Evolutionary conservation across 257 asterid genomes (phyloP).

Genomic region (Solanum lignicaule): DNA sequence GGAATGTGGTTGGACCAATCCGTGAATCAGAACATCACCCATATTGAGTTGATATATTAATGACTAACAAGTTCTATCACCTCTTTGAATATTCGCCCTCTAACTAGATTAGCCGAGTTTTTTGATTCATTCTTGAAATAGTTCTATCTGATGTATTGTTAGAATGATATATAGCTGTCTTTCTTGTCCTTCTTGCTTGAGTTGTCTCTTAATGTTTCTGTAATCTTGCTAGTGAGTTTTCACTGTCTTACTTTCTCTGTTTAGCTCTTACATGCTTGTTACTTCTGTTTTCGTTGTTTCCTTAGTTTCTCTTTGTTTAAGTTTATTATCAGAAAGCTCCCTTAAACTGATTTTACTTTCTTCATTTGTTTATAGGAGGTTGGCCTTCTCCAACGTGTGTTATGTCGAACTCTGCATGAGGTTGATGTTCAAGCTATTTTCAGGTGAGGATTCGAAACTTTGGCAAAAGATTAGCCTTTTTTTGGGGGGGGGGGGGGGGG

Average conservation of each 20-base stretch:
- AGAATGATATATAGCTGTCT: not conserved
- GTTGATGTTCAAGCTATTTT: conserved; percentile 83
- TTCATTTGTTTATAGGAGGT: conserved; percentile 60
- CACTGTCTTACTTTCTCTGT: not conserved
- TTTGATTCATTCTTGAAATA: not conserved
- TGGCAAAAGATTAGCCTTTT: not conserved
- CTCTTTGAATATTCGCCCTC: not conserved
- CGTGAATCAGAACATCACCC: not conserved
- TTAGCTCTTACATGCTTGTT: not conserved
- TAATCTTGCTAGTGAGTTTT: not conserved
- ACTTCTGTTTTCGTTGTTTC: not conserved
- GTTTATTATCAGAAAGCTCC: not conserved
- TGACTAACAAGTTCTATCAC: not conserved
- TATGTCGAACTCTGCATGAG: conserved; percentile 75
- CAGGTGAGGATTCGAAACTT: conserved; percentile 38
- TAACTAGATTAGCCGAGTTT: not conserved
- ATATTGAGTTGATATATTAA: not conserved
- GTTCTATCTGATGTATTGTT: not conserved
- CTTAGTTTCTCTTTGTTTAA: not conserved
- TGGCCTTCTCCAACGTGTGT: conserved; percentile 74
- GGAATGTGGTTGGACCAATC: not conserved
- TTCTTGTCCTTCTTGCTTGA: not conserved
- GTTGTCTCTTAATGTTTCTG: not conserved
- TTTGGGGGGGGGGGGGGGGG: not conserved
- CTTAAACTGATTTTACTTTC: conserved; percentile 7